phyloP scores from a whole-genome alignment of 1,284 basidiomycete genomes.

The Gymnopus androsaceus region DNA sequence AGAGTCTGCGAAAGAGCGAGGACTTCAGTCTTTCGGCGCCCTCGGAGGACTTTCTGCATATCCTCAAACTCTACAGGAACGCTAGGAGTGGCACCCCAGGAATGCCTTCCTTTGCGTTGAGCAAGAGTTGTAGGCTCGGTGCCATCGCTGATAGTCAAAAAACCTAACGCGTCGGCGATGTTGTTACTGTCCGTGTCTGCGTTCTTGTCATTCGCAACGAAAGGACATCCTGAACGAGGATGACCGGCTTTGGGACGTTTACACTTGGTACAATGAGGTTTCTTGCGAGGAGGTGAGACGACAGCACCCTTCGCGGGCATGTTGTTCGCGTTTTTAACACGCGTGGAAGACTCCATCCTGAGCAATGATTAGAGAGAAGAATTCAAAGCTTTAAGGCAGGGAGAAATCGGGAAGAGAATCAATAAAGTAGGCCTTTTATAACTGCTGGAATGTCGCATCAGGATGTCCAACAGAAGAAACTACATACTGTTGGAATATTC shows the following conservation, averaged over 20 bases:
- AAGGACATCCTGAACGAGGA: constrained; percentile 59
- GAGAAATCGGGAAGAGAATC: too few relatives aligned
- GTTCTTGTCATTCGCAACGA: constrained; percentile 27
- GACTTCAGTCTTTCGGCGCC: constrained; percentile 18
- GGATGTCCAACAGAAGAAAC: too few relatives aligned
- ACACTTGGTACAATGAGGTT: constrained; percentile 54
- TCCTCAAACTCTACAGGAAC: constrained; percentile 12
- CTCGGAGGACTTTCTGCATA: constrained; percentile 13
- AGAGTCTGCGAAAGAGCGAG: constrained; percentile 32
- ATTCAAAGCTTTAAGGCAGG: too few relatives aligned
- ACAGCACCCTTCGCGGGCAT: constrained; percentile 3
- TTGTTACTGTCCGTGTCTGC: too few relatives aligned
- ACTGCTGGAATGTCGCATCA: too few relatives aligned
- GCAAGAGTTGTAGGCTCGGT: neutral
- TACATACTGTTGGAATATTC: too few relatives aligned
- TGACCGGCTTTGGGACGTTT: constrained; percentile 54
- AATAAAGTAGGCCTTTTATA: too few relatives aligned
- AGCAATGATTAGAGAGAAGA: neutral
- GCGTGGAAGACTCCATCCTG: constrained; percentile 9
- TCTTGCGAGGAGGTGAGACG: constrained; percentile 41
- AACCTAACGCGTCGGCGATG: constrained; percentile 29
- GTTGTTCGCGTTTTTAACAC: constrained; percentile 3
- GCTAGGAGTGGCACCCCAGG: neutral
- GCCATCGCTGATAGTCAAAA: neutral
- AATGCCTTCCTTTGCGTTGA: constrained; percentile 9